Evolutionary conservation across 306 rosid species (phyloP).

Genomic region (Vicia sativa): DNA sequence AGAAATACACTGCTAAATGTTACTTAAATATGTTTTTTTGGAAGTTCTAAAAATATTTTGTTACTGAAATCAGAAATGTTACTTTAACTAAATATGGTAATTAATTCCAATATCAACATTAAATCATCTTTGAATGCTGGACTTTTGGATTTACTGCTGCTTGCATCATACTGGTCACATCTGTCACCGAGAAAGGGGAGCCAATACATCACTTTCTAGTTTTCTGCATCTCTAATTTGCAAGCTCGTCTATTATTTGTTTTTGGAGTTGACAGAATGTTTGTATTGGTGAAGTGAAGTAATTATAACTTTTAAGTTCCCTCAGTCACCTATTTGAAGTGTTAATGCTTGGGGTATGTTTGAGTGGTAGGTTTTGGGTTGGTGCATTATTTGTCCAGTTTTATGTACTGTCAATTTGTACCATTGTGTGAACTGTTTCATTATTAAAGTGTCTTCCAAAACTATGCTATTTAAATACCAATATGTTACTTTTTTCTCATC

Average conservation of each 20-base stretch:
- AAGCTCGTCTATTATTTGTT: slow-evolving; percentile 15
- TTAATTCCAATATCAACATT: slow-evolving; percentile 2
- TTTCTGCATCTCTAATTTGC: slow-evolving; percentile 14
- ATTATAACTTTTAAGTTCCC: slow-evolving; percentile 1
- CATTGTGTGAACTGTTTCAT: slow-evolving; percentile 11
- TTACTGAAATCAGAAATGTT: slow-evolving; percentile 4
- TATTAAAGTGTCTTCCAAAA: slow-evolving; percentile 28
- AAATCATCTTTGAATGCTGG: slow-evolving; percentile 1
- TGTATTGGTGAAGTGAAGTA: slow-evolving; percentile 15
- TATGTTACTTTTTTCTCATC: slow-evolving; percentile 39
- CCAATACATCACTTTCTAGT: slow-evolving; percentile 19
- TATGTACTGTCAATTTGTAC: neutral
- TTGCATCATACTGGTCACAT: slow-evolving; percentile 10
- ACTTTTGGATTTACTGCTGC: neutral
- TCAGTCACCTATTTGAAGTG: slow-evolving; percentile 3
- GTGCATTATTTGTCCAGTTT: slow-evolving; percentile 27
- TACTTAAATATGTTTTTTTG: neutral
- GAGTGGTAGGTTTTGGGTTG: slow-evolving; percentile 11
- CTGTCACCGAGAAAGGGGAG: slow-evolving; percentile 12
- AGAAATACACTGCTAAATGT: slow-evolving; percentile 10
- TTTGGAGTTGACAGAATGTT: slow-evolving; percentile 14
- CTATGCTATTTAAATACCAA: slow-evolving; percentile 27
- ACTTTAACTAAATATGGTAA: neutral
- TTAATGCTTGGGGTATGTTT: slow-evolving; percentile 18
- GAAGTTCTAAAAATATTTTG: neutral